phyloP scores from a whole-genome alignment of 2,329 filamentous ascomycete genomes.

The Xylaria sp. region DNA sequence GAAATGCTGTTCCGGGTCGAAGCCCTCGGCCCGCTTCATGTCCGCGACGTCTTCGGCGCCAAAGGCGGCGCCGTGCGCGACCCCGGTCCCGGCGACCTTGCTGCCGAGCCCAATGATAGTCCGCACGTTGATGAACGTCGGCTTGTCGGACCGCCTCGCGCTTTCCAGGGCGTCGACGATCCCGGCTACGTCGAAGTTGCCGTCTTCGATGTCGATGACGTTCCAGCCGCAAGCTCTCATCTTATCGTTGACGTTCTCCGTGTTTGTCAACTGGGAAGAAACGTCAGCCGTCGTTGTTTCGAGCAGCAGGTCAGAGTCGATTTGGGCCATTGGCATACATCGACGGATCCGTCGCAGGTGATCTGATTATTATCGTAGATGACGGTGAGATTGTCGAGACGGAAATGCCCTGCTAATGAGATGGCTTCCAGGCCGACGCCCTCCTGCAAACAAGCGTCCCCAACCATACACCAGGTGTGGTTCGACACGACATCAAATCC shows the following conservation, averaged over 20 bases:
- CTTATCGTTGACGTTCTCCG: constrained; percentile 57
- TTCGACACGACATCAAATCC: constrained; percentile 52
- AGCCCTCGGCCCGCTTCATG: constrained; percentile 54
- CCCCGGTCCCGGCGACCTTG: constrained; percentile 48
- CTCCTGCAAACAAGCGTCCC: constrained; percentile 59
- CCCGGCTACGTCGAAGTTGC: constrained; percentile 49
- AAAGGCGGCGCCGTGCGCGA: constrained; percentile 61
- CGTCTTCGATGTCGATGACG: constrained; percentile 56
- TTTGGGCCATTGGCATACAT: constrained; percentile 29
- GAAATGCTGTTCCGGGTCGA: constrained; percentile 52
- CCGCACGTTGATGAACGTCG: constrained; percentile 59
- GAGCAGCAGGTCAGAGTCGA: constrained; percentile 26
- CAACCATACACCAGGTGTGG: constrained; percentile 56
- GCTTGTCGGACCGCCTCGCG: constrained; percentile 47
- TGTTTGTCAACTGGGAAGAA: neutral
- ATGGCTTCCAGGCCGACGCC: constrained; percentile 59
- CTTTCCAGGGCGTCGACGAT: constrained; percentile 49
- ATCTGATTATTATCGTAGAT: constrained; percentile 63
- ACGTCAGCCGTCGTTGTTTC: neutral
- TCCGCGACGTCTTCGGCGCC: constrained; percentile 54
- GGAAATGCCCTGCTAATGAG: constrained; percentile 53
- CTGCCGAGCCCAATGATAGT: constrained; percentile 59
- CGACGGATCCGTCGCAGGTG: constrained; percentile 57
- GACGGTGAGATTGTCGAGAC: constrained; percentile 54
- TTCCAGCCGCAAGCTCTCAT: constrained; percentile 57